A percentile compares a stretch with the other conserved stretches of the same genome.
phyloP scores from a whole-genome alignment of 352 stramenopile genomes.

The Phytophthora litchii region DNA sequence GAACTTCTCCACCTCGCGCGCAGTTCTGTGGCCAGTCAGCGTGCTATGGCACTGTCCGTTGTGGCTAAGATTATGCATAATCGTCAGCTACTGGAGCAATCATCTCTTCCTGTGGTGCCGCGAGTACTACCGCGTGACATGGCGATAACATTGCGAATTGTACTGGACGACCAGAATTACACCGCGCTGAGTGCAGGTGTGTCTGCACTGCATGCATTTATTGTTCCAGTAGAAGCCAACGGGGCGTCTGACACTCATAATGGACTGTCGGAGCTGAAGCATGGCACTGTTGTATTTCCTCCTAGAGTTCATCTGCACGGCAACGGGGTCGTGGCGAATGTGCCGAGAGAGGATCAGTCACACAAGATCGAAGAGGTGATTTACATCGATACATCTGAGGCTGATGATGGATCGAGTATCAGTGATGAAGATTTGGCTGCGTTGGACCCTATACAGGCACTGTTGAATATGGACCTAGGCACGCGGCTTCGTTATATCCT shows the following conservation, averaged over 20 bases:
- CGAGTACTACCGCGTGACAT: slow-evolving; percentile 51
- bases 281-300: slow-evolving; percentile 38
- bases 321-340: slow-evolving; percentile 11
- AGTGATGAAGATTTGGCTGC: slow-evolving; percentile 57
- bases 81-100: slow-evolving; percentile 31
- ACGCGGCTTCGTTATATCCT: slow-evolving; percentile 61
- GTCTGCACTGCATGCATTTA: slow-evolving; percentile 56
- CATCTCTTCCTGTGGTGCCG: slow-evolving; percentile 22
- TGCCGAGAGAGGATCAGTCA: neutral
- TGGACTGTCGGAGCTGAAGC: slow-evolving; percentile 32
- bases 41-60: slow-evolving; percentile 63
- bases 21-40: slow-evolving; percentile 74
- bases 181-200: slow-evolving; percentile 54
- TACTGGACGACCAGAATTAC: slow-evolving; percentile 73
- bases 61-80: slow-evolving; percentile 69
- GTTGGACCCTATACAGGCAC: slow-evolving; percentile 61
- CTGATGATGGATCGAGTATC: slow-evolving; percentile 43
- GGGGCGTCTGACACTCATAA: neutral
- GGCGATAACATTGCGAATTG: slow-evolving; percentile 55
- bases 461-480: slow-evolving; percentile 63
- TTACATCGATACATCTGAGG: slow-evolving; percentile 56
- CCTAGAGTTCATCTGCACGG: slow-evolving; percentile 48
- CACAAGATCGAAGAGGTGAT: slow-evolving; percentile 39
- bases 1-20: slow-evolving; percentile 78
- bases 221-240: slow-evolving; percentile 41